A percentile compares a stretch with the other conserved stretches of the same genome.
Evolutionary conservation across 169 alveolate species (phyloP).

Genomic region (Sarcocystis neurona): DNA sequence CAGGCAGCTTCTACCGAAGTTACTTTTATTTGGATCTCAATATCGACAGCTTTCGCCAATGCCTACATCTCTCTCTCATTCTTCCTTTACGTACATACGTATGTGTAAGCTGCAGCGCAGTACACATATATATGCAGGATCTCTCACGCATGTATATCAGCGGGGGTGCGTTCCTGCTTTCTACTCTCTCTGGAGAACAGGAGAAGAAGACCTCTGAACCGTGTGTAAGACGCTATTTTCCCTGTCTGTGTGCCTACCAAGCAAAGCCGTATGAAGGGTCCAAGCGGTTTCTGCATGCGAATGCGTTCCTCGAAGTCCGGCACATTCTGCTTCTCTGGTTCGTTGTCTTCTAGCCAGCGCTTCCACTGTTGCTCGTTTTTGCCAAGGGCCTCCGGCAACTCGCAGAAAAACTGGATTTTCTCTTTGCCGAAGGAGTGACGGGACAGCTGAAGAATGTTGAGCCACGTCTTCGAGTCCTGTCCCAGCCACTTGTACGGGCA

Average conservation of each 20-base stretch:
- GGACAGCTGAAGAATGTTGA: slow-evolving; percentile 90
- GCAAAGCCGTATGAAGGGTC: slow-evolving; percentile 89
- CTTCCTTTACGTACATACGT: too few relatives aligned
- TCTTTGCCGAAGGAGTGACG: slow-evolving; percentile 91
- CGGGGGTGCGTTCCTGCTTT: too few relatives aligned
- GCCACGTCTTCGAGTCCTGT: slow-evolving; percentile 87
- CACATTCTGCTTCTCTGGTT: slow-evolving; percentile 89
- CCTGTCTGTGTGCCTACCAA: slow-evolving; percentile 54
- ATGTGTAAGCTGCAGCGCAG: too few relatives aligned
- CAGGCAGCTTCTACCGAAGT: too few relatives aligned
- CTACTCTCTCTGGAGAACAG: too few relatives aligned
- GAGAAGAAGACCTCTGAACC: too few relatives aligned
- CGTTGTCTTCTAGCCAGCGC: slow-evolving; percentile 89
- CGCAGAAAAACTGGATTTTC: slow-evolving; percentile 85
- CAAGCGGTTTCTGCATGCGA: slow-evolving; percentile 84
- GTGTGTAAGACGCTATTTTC: background rate
- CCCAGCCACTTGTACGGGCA: slow-evolving; percentile 86
- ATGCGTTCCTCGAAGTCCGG: slow-evolving; percentile 92
- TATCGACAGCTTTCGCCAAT: too few relatives aligned
- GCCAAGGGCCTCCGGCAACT: slow-evolving; percentile 86
- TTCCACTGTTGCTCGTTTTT: slow-evolving; percentile 88
- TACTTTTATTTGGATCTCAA: too few relatives aligned
- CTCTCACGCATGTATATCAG: too few relatives aligned
- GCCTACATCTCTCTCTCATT: too few relatives aligned
- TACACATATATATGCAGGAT: too few relatives aligned